Conservation (phyloP, 2,329 filamentous ascomycete genomes). For the Trichoderma atrobrunneum region DNA sequence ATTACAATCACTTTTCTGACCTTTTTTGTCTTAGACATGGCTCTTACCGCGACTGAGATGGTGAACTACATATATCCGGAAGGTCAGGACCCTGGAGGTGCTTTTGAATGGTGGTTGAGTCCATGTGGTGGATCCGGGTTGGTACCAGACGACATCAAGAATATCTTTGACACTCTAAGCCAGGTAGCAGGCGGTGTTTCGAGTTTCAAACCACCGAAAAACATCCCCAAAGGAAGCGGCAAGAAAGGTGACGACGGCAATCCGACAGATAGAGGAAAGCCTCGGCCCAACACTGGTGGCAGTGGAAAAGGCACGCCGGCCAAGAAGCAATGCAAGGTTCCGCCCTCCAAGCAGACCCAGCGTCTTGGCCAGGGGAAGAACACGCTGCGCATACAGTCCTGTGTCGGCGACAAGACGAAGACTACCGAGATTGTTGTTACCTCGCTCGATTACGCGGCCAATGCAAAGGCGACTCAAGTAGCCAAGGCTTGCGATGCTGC, state of each 20-base stretch:
- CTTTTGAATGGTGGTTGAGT: not conserved
- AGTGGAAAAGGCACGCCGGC: not conserved
- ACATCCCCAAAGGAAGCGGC: not conserved
- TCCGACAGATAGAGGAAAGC: not conserved
- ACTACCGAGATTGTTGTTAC: not conserved
- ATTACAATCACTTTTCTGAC: not conserved
- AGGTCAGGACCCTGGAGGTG: not conserved
- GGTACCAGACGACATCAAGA: not conserved
- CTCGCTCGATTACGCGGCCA: not conserved
- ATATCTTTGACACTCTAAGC: not conserved
- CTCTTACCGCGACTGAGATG: not conserved
- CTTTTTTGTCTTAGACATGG: not conserved
- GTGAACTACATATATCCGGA: not conserved
- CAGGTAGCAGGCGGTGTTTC: not conserved
- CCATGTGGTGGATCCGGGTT: not conserved
- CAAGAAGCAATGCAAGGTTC: not conserved
- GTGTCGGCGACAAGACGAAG: not conserved
- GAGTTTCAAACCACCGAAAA: not conserved
- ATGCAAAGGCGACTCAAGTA: not conserved
- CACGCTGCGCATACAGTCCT: not conserved
- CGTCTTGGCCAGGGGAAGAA: not conserved
- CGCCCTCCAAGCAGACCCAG: not conserved
- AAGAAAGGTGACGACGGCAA: not conserved
- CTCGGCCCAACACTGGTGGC: not conserved
- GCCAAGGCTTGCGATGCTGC: not conserved